Percentiles rank a stretch among this genome's conserved stretches.
These are phyloP conservation scores for Bipolaris gigantea DNA, from an alignment of 2,329 filamentous ascomycete genomes.

Conservation along the genomic window DNA sequence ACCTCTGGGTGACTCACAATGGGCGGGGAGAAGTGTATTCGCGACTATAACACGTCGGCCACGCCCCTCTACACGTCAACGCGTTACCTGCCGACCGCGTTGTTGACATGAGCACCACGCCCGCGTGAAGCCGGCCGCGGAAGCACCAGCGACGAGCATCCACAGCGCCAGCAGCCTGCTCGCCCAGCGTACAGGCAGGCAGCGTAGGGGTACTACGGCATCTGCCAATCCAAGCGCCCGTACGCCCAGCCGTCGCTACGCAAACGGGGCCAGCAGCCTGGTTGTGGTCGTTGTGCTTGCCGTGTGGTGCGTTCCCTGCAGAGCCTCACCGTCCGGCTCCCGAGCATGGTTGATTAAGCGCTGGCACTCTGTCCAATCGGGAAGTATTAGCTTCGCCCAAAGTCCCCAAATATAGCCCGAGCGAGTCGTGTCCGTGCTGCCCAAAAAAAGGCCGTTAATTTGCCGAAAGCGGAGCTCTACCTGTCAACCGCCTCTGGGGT, in stretches of 20 bases:
- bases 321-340: conserved; percentile 37
- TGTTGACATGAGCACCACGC: conserved; percentile 18
- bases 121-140: too few species aligned
- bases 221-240: conserved; percentile 38
- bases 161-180: conserved; percentile 21
- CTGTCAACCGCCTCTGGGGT: conserved; percentile 25
- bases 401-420: conserved; percentile 40
- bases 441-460: conserved; percentile 40
- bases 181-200: conserved; percentile 10
- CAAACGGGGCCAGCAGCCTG: conserved; percentile 13
- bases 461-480: conserved; percentile 21
- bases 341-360: conserved; percentile 35
- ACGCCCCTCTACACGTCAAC: conserved; percentile 29
- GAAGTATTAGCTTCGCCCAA: conserved; percentile 31
- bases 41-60: conserved; percentile 45
- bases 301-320: conserved; percentile 10
- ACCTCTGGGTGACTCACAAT: conserved; percentile 42
- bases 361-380: conserved; percentile 19
- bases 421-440: conserved; percentile 23
- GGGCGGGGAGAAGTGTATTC: conserved; percentile 31
- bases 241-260: conserved; percentile 34
- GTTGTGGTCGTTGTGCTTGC: too few species aligned
- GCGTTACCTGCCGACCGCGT: conserved; percentile 42
- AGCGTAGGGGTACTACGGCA: too few species aligned
- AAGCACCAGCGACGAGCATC: conserved; percentile 5